A percentile compares a stretch with the other conserved stretches of the same genome.
Evolutionary conservation across 2,329 filamentous ascomycete genomes (phyloP).

Genomic region (Thermoascus crustaceus): DNA sequence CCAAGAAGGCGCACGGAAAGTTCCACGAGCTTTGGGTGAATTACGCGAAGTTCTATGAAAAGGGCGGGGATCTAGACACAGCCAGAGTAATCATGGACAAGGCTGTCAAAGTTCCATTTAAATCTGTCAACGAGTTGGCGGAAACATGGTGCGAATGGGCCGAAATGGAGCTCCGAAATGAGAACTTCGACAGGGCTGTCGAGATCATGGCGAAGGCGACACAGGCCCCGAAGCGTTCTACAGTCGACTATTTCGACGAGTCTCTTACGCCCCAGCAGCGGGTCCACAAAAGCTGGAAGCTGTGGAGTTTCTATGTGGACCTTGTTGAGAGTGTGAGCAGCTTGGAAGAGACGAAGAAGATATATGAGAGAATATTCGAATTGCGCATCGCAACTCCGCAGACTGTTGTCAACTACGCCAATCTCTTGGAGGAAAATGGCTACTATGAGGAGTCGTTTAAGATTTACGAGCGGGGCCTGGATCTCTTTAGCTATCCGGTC

Average conservation of each 20-base stretch:
- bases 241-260: slow-evolving; percentile 98
- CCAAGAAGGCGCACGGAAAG: slow-evolving; percentile 86
- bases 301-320: slow-evolving; percentile 99
- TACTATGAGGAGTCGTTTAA: slow-evolving; percentile 99
- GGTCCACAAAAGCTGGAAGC: slow-evolving; percentile 97
- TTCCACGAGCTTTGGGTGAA: slow-evolving; percentile 95
- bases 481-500: slow-evolving; percentile 97
- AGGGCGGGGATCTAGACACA: slow-evolving; percentile 71
- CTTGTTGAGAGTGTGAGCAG: slow-evolving; percentile 90
- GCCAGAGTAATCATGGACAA: slow-evolving; percentile 95
- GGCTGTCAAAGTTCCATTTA: slow-evolving; percentile 94
- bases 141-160: slow-evolving; percentile 99
- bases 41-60: slow-evolving; percentile 95
- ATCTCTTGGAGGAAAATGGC: slow-evolving; percentile 83
- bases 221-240: slow-evolving; percentile 93
- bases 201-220: slow-evolving; percentile 96
- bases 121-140: slow-evolving; percentile 90
- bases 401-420: slow-evolving; percentile 97
- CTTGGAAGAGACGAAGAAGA: slow-evolving; percentile 82
- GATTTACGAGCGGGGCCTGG: slow-evolving; percentile 87
- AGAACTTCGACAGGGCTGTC: slow-evolving; percentile 91
- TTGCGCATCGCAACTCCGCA: slow-evolving; percentile 95
- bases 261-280: slow-evolving; percentile 87
- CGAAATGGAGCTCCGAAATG: slow-evolving; percentile 91
- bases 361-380: slow-evolving; percentile 97